Evolutionary conservation across 352 stramenopile genomes (phyloP).

Genomic region (Pythium chondricola): DNA sequence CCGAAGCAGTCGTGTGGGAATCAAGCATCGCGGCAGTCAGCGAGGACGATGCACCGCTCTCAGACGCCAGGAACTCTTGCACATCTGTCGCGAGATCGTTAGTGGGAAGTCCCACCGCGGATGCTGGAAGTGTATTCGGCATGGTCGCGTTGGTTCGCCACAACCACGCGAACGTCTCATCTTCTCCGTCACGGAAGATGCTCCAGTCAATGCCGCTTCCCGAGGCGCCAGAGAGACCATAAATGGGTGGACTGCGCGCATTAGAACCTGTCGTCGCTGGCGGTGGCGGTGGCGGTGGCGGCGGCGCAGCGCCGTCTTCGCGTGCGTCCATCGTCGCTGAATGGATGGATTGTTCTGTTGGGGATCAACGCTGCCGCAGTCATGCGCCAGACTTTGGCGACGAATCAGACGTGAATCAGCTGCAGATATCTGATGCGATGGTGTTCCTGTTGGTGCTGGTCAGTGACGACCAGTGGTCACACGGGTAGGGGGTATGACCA

Average conservation of each 20-base stretch:
- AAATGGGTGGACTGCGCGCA: slow-evolving; percentile 9
- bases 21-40: slow-evolving; percentile 11
- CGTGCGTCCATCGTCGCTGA: too few species aligned
- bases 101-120: too few species aligned
- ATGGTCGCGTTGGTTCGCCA: slow-evolving; percentile 38
- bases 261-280: too few species aligned
- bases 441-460: not conserved
- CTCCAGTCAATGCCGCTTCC: slow-evolving; percentile 58
- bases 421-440: not conserved
- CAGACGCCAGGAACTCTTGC: too few species aligned
- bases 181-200: slow-evolving; percentile 60
- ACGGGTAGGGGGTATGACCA: not conserved
- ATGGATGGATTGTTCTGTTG: too few species aligned
- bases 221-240: too few species aligned
- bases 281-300: too few species aligned
- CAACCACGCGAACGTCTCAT: slow-evolving; percentile 55
- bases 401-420: not conserved
- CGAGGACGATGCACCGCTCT: not conserved
- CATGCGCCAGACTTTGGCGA: not conserved
- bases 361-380: too few species aligned
- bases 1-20: slow-evolving; percentile 12
- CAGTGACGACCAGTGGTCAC: not conserved
- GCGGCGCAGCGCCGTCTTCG: too few species aligned
- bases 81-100: too few species aligned
- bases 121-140: too few species aligned